Base-by-base conservation (phyloP, 108 stramenopile species). In the Cyclostephanos tholiformis region DNA sequence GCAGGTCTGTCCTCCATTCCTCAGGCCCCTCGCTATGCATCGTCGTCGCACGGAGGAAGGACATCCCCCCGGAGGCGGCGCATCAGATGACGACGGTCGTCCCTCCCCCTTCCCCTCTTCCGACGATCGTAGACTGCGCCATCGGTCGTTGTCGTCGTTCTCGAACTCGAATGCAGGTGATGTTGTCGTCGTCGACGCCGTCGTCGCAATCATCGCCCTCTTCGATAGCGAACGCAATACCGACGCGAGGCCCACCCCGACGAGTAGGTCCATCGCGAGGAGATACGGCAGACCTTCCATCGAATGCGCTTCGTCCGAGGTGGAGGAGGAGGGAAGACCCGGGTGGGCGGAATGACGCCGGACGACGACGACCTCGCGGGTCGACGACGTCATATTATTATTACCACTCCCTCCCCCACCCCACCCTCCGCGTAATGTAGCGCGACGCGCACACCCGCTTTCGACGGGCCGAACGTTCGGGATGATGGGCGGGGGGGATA, bases 1-100 rank as follows among this genome's bases (percentile, higher is more conserved):
- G 68, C 93, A 94, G 0, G 93, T 91, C 70, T 94, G 91, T 9
- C 93, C 93, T 61, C 74, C 73, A 70, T 94, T 94, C 12, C 71
- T 76, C 19, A 94, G 76, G 4, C 93, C 93, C 63, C 44, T 72
- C 50, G 32, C 25, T 12, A 6, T 6, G 32, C 32, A 4, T 4
- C 44, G 44, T 16, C 44, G 44, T 46, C 16, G 14, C 2, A 10
- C 1, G 7, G 41, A 41, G 7, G 41, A 41, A 1, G 41, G 12
- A 1, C 13, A 17, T 14, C 13, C 13, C 16, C 13, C 0, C 44
- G 44, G 0, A 13, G 44, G 3, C 44, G 44, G 3, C 44, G 16
- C 2, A 14, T 14, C 13, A 13, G 44, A 16, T 14, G 1, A 0
- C 44, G 44, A 41, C 8, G 41, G 8, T 4, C 7, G 9, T 12